These are phyloP conservation scores for Diatrype stigma DNA, from an alignment of 2,329 filamentous ascomycete species.

Conservation along the genomic window DNA sequence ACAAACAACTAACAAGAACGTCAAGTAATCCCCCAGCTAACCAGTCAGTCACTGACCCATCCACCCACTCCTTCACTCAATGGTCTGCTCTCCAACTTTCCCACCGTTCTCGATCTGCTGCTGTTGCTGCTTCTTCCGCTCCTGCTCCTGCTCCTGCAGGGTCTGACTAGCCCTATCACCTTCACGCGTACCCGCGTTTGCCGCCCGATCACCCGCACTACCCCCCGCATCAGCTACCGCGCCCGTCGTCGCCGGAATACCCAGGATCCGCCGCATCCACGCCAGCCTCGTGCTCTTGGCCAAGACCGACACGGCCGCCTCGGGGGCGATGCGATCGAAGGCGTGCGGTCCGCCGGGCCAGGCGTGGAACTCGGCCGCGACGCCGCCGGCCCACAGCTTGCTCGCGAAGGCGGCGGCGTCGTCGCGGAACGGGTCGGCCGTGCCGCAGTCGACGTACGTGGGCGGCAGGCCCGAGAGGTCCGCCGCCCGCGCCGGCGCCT, in stretches of 20 bases:
- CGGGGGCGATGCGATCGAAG: conserved; percentile 27
- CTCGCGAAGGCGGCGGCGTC: conserved; percentile 30
- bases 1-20: too few species aligned
- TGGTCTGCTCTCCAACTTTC: too few species aligned
- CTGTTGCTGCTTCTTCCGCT: too few species aligned
- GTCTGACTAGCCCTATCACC: too few species aligned
- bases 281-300: conserved; percentile 23
- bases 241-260: neutral
- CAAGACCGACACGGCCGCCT: conserved; percentile 23
- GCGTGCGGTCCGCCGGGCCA: conserved; percentile 30
- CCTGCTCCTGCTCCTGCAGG: too few species aligned
- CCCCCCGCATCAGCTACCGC: neutral
- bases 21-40: too few species aligned
- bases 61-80: too few species aligned
- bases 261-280: conserved; percentile 20
- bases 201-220: too few species aligned
- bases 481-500: conserved; percentile 24
- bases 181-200: too few species aligned
- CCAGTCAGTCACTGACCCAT: too few species aligned
- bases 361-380: conserved; percentile 31
- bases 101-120: too few species aligned
- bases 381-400: conserved; percentile 29
- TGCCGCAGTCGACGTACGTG: conserved; percentile 32
- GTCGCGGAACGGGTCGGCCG: conserved; percentile 30
- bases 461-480: conserved; percentile 27